Percentiles rank a stretch among this genome's conserved stretches.
phyloP scores from a whole-genome alignment of 1,284 basidiomycete species.

The Porogramme epimiltina region DNA sequence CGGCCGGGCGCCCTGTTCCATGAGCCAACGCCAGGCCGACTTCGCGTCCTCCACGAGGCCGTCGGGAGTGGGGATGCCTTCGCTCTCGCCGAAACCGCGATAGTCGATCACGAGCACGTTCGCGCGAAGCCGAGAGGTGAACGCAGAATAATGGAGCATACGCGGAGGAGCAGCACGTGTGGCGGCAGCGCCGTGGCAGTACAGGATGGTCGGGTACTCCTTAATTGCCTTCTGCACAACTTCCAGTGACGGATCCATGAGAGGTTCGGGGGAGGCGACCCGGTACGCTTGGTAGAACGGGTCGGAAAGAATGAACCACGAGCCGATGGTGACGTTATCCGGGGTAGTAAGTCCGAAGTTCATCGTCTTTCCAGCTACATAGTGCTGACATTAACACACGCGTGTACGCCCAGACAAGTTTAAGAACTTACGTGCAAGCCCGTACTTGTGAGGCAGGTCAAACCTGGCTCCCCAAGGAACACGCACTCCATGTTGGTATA shows the following conservation, averaged over 20 bases:
- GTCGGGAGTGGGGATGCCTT: slow-evolving; percentile 72
- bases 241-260: slow-evolving; percentile 34
- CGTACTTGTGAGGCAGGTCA: slow-evolving; percentile 72
- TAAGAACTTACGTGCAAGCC: slow-evolving; percentile 73
- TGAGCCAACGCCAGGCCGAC: slow-evolving; percentile 81
- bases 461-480: slow-evolving; percentile 69
- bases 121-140: slow-evolving; percentile 62
- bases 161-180: slow-evolving; percentile 72
- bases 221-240: slow-evolving; percentile 50
- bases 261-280: slow-evolving; percentile 30
- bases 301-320: slow-evolving; percentile 89
- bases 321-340: slow-evolving; percentile 82
- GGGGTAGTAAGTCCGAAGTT: slow-evolving; percentile 48
- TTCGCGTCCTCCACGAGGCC: slow-evolving; percentile 80
- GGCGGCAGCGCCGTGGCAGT: slow-evolving; percentile 89
- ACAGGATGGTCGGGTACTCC: slow-evolving; percentile 76
- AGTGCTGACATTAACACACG: too few relatives aligned
- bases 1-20: slow-evolving; percentile 55
- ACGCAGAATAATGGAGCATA: slow-evolving; percentile 60
- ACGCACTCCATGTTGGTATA: slow-evolving; percentile 71
- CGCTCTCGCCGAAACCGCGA: slow-evolving; percentile 90
- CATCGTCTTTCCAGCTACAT: slow-evolving; percentile 18
- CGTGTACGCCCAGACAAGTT: neutral
- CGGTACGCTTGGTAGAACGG: slow-evolving; percentile 54
- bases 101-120: slow-evolving; percentile 91